A percentile compares a stretch with the other conserved stretches of the same genome.
These are phyloP conservation scores for Kodamaea leandrae DNA, from an alignment of 805 yeast genomes.

Conservation along the genomic window DNA sequence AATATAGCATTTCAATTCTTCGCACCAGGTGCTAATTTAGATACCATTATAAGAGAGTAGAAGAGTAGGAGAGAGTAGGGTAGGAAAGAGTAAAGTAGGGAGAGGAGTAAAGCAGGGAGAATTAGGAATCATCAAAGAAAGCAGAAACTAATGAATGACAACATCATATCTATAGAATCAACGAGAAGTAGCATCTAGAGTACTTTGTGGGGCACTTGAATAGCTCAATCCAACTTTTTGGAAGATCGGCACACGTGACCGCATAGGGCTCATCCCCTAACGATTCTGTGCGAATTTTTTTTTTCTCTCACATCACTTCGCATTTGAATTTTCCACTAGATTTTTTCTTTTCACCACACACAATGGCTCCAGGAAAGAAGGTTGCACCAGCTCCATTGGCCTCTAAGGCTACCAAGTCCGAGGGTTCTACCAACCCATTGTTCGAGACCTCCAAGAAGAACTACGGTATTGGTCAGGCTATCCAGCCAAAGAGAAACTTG, in stretches of 20 bases:
- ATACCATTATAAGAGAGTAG: no score
- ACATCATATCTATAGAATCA: no score
- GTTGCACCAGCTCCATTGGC: constrained; percentile 99
- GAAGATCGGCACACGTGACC: no score
- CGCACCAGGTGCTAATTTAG: no score
- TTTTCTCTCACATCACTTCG: constrained; percentile 1
- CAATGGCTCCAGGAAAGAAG: constrained; percentile 59
- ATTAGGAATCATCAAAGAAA: no score
- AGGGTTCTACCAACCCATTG: constrained; percentile 69
- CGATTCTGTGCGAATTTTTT: neutral
- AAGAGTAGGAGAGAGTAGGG: no score
- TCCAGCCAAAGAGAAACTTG: constrained; percentile 96
- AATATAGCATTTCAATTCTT: neutral
- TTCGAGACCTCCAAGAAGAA: constrained; percentile 86
- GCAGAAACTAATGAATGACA: no score
- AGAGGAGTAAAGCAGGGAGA: no score
- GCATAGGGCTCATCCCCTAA: constrained; percentile 5
- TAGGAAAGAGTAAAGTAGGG: no score
- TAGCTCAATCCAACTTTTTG: no score
- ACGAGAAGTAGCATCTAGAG: no score
- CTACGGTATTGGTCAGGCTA: constrained; percentile 94
- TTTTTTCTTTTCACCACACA: constrained; percentile 13
- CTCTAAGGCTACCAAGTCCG: constrained; percentile 48
- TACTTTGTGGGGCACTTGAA: no score
- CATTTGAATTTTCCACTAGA: neutral